phyloP scores from a whole-genome alignment of 2,329 filamentous ascomycete species.

The Didymella pinodella region DNA sequence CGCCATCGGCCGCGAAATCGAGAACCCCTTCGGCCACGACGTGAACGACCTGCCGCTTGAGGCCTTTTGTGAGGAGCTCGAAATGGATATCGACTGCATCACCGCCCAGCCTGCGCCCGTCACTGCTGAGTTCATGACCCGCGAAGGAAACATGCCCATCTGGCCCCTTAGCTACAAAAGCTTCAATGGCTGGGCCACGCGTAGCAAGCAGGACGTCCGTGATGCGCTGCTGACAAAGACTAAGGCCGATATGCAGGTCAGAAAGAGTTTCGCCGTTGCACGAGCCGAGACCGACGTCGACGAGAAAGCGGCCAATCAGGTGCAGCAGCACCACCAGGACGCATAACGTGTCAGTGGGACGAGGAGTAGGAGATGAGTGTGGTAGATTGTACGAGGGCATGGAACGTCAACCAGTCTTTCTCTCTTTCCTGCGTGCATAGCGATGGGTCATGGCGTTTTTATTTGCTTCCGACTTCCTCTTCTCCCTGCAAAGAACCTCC shows the following conservation, averaged over 20 bases:
- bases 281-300: constrained; percentile 30
- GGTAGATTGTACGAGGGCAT: constrained; percentile 12
- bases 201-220: constrained; percentile 53
- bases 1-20: constrained; percentile 80
- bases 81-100: constrained; percentile 77
- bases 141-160: constrained; percentile 61
- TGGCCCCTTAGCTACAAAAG: constrained; percentile 62
- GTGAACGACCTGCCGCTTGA: constrained; percentile 75
- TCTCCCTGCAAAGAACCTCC: constrained; percentile 2
- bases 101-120: constrained; percentile 64
- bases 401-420: constrained; percentile 7
- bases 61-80: constrained; percentile 76
- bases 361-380: background rate
- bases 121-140: constrained; percentile 61
- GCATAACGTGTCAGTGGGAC: background rate
- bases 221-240: constrained; percentile 55
- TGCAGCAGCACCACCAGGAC: constrained; percentile 30
- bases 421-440: constrained; percentile 23
- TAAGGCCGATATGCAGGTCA: constrained; percentile 45
- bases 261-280: constrained; percentile 40
- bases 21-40: constrained; percentile 84
- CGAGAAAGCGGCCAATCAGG: constrained; percentile 30
- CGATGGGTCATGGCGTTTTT: constrained; percentile 17
- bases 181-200: constrained; percentile 49
- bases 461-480: background rate